Evolutionary conservation across 2,329 filamentous ascomycete genomes (phyloP), one percentile per base, ranked within the genome.

Genomic region (Alternaria arbusti): DNA sequence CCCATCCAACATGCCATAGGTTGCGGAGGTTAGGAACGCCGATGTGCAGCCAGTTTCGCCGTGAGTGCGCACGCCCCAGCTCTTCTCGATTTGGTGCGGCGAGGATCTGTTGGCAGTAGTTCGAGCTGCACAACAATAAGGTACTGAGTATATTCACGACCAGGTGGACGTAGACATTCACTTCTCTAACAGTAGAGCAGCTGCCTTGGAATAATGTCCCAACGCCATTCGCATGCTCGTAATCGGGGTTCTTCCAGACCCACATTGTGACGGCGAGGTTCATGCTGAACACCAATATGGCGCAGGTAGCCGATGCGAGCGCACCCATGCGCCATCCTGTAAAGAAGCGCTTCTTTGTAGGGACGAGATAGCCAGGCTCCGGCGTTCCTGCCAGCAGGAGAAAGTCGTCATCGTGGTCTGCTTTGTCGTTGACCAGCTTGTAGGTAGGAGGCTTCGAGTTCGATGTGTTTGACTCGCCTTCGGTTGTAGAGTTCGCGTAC

Each of bases 81-180:
- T 77, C 73, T 5, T 61, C 54, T 45, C 73, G 54, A 26, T 59
- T 72, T 1, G 73, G 74, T 2, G 73, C 66, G 23, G 60, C 63
- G 9, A 77, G 54, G 3, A 71, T 68, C 32, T 77, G 73, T 73
- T 76, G 74, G 23, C 68, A 66, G 47, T 73, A 75, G 47, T 73
- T 77, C 46, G 69, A 73, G 5, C 68, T 68, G 8, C 59, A 63
- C 3, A 76, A 62, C 1, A 77, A 45, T 10, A 74, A 47, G 2
- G 74, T 76, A 30, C 81, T 81, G 20, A 85, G 70, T 0, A 78
- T 61, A 70, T 87, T 87, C 67, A 87, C 82, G 1, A 80, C 52
- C 13, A 86, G 66, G 71, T 87, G 85, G 1, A 83, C 12, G n/a
- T 20, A 22, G 17, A 52, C 30, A 28, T 45, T 45, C 32, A 3